These are phyloP conservation scores for Aureobasidium sp. DNA, from an alignment of 2,329 filamentous ascomycete genomes.

Conservation along the genomic window DNA sequence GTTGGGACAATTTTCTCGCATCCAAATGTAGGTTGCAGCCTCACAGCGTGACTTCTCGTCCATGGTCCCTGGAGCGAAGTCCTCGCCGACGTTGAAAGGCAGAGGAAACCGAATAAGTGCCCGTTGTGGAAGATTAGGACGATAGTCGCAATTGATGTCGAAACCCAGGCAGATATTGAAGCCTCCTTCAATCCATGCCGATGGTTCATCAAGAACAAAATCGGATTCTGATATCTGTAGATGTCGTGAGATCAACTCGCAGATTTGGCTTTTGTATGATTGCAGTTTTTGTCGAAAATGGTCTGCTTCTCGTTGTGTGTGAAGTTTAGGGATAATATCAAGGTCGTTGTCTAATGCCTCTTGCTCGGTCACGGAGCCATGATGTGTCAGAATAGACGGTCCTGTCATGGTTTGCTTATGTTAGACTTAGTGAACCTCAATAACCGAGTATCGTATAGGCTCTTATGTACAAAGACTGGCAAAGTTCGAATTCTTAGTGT, in stretches of 20 bases:
- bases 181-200: conserved; percentile 18
- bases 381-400: background rate
- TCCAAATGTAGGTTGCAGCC: conserved; percentile 35
- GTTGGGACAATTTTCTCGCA: conserved; percentile 32
- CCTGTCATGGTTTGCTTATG: background rate
- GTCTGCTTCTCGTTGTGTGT: background rate
- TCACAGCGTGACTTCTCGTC: conserved; percentile 39
- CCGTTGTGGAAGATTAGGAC: background rate
- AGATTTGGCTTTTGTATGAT: background rate
- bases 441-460: too few species aligned
- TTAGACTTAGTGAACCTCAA: too few species aligned
- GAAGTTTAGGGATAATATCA: background rate
- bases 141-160: background rate
- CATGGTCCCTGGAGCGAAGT: conserved; percentile 31
- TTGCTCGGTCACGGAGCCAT: background rate
- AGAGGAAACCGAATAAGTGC: background rate
- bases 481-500: background rate
- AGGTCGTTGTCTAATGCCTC: background rate
- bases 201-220: background rate
- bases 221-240: background rate
- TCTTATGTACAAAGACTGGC: background rate
- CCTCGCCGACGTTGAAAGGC: conserved; percentile 26
- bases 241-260: background rate
- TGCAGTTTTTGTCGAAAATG: background rate
- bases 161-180: background rate